Base-by-base conservation (phyloP, 169 alveolate species). In the Plasmodium inui region DNA sequence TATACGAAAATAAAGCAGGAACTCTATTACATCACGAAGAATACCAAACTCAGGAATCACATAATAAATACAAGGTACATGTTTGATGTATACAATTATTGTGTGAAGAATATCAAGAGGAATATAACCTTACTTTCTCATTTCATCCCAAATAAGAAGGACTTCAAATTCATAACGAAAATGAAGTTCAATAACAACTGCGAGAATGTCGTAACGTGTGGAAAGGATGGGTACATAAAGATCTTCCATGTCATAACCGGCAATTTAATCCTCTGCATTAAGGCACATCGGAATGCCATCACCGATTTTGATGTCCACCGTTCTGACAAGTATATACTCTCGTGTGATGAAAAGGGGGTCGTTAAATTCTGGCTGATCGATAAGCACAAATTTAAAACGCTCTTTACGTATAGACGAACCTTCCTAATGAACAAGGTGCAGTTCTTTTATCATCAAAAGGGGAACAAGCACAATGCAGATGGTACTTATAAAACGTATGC, bases 171-270 rank as follows among this genome's bases (percentile, higher is more conserved):
- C 71, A 91, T 91, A 19, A 91, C 95, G 6, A 81, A 91, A 50
- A 81, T 91, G 39, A 91, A 3, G 12, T 91, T 91, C 82, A 90
- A 91, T 71, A 28, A 71, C 22, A 26, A 19, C 3, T 81, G 78
- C 14, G 85, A 91, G 0, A 91, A 82, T 82, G 76, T 91, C 4
- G 50, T 91, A n/a, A 91, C 95, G 0, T 44, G 92, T 8, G 95
- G 95, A 72, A 91, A 44, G 57, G 95, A 91, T 91, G 95, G 95
- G 1, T 82, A 81, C 55, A 71, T 91, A 28, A 91, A 91, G 82
- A 71, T 91, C 17, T 91, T 44, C 57, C 95, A 91, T 70, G 74
- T 55, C 12, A 32, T 57, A 12, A 91, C 95, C 3, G 95, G 95
- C 1, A 91, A 91, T 22, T 19, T 91, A 76, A 72, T 91, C 39